A percentile compares a stretch with the other conserved stretches of the same genome.
These are phyloP conservation scores for Lycium ferocissimum DNA, from an alignment of 257 asterid species.

Conservation along the genomic window DNA sequence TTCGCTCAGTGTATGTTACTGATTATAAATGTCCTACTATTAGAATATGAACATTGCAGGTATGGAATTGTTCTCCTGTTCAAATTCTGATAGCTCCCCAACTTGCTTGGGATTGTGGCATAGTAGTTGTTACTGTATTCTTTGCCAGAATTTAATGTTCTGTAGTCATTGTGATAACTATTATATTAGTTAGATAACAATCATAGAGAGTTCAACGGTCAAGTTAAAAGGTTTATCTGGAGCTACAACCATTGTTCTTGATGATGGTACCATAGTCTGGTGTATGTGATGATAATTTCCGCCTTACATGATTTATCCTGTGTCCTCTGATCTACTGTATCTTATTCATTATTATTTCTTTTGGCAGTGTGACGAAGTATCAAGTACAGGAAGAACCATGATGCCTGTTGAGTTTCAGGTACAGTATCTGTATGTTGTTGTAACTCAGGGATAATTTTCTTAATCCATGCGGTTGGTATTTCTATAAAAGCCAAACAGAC, in stretches of 20 bases:
- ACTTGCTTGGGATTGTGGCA: neutral
- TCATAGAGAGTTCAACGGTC: conserved; percentile 13
- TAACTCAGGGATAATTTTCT: neutral
- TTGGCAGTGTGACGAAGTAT: conserved; percentile 72
- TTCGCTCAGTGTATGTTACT: neutral
- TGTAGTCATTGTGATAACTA: neutral
- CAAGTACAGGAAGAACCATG: conserved; percentile 57
- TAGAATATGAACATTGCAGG: neutral
- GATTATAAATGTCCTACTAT: neutral
- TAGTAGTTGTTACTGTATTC: neutral
- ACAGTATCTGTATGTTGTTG: conserved; percentile 28
- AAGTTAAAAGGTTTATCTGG: conserved; percentile 21
- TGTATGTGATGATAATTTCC: conserved; percentile 20
- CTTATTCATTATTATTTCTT: conserved; percentile 19
- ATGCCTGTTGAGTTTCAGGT: conserved; percentile 73
- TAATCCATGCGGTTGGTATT: neutral
- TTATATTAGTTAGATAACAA: conserved; percentile 2
- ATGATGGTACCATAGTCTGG: neutral
- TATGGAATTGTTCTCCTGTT: neutral
- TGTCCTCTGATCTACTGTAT: conserved; percentile 26
- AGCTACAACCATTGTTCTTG: neutral
- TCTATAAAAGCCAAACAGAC: neutral
- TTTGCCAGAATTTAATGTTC: neutral
- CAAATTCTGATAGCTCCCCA: neutral
- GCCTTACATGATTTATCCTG: neutral